Evolutionary conservation across 208 protist genomes (phyloP).

Genomic region (Lotmaria passim): DNA sequence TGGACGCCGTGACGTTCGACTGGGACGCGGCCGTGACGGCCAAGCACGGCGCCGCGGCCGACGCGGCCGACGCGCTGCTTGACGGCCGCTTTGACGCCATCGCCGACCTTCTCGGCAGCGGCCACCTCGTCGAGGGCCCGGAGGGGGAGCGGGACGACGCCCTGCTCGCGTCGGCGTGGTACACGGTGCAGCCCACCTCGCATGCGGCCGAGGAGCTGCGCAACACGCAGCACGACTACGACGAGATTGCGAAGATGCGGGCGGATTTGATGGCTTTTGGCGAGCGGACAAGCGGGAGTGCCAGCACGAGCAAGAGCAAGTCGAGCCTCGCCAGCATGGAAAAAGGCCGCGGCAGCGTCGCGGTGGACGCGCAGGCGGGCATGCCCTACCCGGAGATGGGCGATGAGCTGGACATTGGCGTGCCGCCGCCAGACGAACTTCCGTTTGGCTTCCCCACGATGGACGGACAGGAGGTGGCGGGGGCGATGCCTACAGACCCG

Average conservation of each 20-base stretch:
- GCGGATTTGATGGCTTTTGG: conserved; percentile 84
- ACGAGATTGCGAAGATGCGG: conserved; percentile 83
- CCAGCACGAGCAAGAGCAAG: conserved; percentile 79
- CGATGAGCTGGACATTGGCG: conserved; percentile 85
- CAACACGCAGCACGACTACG: conserved; percentile 78
- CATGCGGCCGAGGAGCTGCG: conserved; percentile 60
- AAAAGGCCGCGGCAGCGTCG: conserved; percentile 77
- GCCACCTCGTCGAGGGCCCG: conserved; percentile 20
- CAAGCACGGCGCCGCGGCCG: conserved; percentile 29
- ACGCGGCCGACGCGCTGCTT: conserved; percentile 51
- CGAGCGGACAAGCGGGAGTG: conserved; percentile 64
- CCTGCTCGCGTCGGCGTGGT: conserved; percentile 73
- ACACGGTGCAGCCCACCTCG: conserved; percentile 75
- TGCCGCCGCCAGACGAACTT: conserved; percentile 76
- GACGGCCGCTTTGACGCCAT: conserved; percentile 85
- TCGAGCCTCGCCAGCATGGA: conserved; percentile 85
- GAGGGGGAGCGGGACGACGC: conserved; percentile 33
- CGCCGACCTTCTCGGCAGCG: conserved; percentile 67
- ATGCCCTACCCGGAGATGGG: conserved; percentile 52
- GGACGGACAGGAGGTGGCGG: conserved; percentile 10
- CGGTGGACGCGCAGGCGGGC: conserved; percentile 26
- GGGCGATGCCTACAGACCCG: conserved; percentile 25
- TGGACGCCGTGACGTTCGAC: conserved; percentile 83
- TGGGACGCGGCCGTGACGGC: conserved; percentile 43
- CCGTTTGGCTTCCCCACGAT: conserved; percentile 42